Evolutionary conservation across 1,284 basidiomycete species (phyloP).

Genomic region (Ceratobasidium sp.): DNA sequence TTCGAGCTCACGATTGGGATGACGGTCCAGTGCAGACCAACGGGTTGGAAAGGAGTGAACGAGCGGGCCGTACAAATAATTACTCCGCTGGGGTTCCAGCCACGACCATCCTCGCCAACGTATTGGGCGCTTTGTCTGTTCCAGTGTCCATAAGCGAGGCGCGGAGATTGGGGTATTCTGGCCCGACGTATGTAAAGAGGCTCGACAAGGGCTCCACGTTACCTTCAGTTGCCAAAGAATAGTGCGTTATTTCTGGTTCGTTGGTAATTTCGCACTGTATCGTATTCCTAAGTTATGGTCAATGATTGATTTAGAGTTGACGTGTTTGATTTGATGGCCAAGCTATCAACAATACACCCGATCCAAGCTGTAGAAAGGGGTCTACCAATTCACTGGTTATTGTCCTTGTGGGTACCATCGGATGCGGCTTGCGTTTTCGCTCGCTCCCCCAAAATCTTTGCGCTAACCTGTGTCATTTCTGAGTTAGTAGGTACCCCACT

Average conservation of each 20-base stretch:
- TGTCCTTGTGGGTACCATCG: background rate
- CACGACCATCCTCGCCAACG: conserved; percentile 1
- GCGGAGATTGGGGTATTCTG: conserved; percentile 6
- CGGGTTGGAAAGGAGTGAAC: background rate
- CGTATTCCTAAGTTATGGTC: background rate
- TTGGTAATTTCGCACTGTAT: background rate
- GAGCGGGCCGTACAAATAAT: background rate
- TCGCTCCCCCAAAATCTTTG: conserved; percentile 74
- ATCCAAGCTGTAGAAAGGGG: background rate
- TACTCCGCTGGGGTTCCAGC: background rate
- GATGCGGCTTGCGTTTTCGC: conserved; percentile 10
- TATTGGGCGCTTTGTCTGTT: conserved; percentile 11
- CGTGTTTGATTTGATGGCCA: background rate
- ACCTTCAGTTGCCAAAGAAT: background rate
- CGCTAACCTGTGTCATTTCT: conserved; percentile 66
- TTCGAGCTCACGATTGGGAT: background rate
- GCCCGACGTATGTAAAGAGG: background rate
- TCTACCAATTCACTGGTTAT: conserved; percentile 4
- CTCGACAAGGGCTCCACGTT: background rate
- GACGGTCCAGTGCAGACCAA: background rate
- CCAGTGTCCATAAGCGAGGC: conserved; percentile 14
- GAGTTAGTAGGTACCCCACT: conserved; percentile 38
- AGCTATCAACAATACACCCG: background rate
- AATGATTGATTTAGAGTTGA: background rate
- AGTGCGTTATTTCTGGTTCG: background rate